A percentile compares a stretch with the other conserved stretches of the same genome.
These are phyloP conservation scores for Geotrichum candidum DNA, from an alignment of 1,139 yeast species.

Conservation along the genomic window DNA sequence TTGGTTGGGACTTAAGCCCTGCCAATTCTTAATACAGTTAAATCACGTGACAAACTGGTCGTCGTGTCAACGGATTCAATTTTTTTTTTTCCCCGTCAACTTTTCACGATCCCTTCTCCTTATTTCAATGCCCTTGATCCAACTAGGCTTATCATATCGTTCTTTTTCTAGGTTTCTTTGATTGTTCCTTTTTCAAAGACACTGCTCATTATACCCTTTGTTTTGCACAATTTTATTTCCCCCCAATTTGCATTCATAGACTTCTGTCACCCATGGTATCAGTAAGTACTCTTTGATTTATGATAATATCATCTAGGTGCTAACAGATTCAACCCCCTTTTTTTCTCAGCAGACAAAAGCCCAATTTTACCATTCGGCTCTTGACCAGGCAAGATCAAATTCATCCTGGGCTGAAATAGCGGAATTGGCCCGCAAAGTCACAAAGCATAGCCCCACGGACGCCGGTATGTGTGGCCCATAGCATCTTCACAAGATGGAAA, in stretches of 20 bases:
- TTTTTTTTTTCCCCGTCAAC: not conserved
- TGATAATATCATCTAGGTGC: not conserved
- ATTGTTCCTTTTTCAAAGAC: not conserved
- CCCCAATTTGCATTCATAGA: not conserved
- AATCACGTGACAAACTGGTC: not conserved
- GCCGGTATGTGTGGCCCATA: conserved; percentile 8
- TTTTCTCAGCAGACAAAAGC: conserved; percentile 6
- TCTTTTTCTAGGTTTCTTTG: not conserved
- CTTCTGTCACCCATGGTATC: conserved; percentile 4
- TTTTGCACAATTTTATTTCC: too few species aligned
- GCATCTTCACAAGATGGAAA: not conserved
- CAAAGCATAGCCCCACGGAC: conserved; percentile 19
- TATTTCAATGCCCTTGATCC: not conserved
- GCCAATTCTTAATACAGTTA: not conserved
- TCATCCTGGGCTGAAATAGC: conserved; percentile 24
- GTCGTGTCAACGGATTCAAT: not conserved
- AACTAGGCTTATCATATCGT: not conserved
- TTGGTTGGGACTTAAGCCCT: not conserved
- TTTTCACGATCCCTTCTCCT: not conserved
- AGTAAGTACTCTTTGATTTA: not conserved
- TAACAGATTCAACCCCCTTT: not conserved
- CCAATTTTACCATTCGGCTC: conserved; percentile 17
- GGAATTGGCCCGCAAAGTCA: conserved; percentile 24
- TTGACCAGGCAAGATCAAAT: conserved; percentile 24
- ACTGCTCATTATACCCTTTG: too few species aligned